Evolutionary conservation across 2,329 filamentous ascomycete species (phyloP).

Genomic region (Paraconiothyrium sp.): DNA sequence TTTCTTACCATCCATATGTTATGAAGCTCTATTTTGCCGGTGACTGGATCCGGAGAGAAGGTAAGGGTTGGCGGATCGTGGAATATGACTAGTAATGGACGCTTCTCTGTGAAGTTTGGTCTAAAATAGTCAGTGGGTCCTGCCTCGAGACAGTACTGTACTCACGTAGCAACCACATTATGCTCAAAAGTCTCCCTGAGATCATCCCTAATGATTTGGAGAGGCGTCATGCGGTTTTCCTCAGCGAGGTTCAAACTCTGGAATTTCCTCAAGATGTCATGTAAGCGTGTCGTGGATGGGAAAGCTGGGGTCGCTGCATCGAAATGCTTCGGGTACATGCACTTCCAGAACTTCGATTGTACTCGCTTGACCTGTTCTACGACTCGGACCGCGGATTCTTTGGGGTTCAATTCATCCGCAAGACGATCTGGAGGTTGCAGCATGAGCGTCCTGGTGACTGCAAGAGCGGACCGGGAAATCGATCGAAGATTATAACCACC

Average conservation of each 20-base stretch:
- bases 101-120: constrained; percentile 70
- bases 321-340: constrained; percentile 75
- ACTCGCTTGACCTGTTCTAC: constrained; percentile 66
- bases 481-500: constrained; percentile 94
- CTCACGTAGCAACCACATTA: constrained; percentile 81
- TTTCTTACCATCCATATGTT: constrained; percentile 85
- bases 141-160: background rate
- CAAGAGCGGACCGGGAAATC: constrained; percentile 90
- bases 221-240: constrained; percentile 78
- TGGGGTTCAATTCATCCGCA: constrained; percentile 57
- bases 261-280: constrained; percentile 81
- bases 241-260: constrained; percentile 77
- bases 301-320: constrained; percentile 40
- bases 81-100: constrained; percentile 82
- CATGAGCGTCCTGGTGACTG: constrained; percentile 93
- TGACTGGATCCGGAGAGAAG: constrained; percentile 57
- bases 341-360: constrained; percentile 82
- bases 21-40: constrained; percentile 79
- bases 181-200: constrained; percentile 83
- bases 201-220: constrained; percentile 79
- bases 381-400: constrained; percentile 61
- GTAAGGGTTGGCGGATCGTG: constrained; percentile 76
- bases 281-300: constrained; percentile 65
- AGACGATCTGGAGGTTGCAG: constrained; percentile 83
- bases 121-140: constrained; percentile 46